Conservation (phyloP, 2,329 filamentous ascomycete species). For the Bipolaris oryzae region DNA sequence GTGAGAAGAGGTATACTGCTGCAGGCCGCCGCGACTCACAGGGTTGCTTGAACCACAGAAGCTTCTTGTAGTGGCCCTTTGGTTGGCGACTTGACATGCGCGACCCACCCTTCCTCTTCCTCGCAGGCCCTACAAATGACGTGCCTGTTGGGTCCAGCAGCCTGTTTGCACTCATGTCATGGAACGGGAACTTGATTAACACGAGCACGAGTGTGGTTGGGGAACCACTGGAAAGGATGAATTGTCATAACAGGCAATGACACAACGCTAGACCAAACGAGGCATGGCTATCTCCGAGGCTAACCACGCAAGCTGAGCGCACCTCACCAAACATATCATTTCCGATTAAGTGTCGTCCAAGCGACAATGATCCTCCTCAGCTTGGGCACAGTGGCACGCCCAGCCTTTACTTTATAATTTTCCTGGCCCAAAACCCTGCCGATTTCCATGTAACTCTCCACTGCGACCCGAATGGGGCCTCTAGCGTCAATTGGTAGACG, state of each 20-base stretch:
- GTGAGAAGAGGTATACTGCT: slow-evolving; percentile 8
- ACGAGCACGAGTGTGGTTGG: slow-evolving; percentile 1
- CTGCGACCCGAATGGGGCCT: slow-evolving; percentile 69
- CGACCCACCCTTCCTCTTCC: slow-evolving; percentile 59
- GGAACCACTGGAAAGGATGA: not conserved
- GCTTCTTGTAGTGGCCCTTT: slow-evolving; percentile 86
- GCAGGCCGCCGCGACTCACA: slow-evolving; percentile 60
- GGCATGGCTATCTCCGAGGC: slow-evolving; percentile 4
- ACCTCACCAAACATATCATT: slow-evolving; percentile 6
- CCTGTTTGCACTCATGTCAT: slow-evolving; percentile 21
- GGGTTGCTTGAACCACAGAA: slow-evolving; percentile 97
- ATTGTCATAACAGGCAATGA: not conserved
- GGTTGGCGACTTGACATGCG: slow-evolving; percentile 70
- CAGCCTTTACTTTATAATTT: slow-evolving; percentile 52
- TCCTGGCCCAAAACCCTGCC: slow-evolving; percentile 64
- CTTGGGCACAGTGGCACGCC: slow-evolving; percentile 55
- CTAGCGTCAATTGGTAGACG: slow-evolving; percentile 65
- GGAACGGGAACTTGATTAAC: not conserved
- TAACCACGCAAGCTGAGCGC: slow-evolving; percentile 1
- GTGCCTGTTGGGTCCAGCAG: slow-evolving; percentile 22
- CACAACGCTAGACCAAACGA: not conserved
- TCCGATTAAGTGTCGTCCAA: slow-evolving; percentile 59
- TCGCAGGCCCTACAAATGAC: slow-evolving; percentile 23
- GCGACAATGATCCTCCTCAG: slow-evolving; percentile 61
- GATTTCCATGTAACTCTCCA: slow-evolving; percentile 80